Evolutionary conservation across 1,284 basidiomycete genomes (phyloP).

Genomic region (Fomitopsis betulina): DNA sequence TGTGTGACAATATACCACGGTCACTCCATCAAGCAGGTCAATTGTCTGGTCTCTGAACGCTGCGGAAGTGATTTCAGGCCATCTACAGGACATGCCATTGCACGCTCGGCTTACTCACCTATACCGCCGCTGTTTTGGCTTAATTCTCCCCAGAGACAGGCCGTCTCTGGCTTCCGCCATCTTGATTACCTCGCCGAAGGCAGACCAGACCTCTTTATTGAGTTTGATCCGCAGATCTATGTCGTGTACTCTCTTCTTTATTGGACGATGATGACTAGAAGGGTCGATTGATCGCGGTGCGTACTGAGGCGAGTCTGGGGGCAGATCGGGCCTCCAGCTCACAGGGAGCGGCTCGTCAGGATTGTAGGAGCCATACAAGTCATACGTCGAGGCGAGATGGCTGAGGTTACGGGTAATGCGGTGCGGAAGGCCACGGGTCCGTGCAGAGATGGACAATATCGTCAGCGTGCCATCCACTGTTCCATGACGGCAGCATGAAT

Average conservation of each 20-base stretch:
- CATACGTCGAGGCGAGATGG: constrained; percentile 11
- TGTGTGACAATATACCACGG: background rate
- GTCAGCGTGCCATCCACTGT: constrained; percentile 55
- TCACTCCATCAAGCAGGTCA: background rate
- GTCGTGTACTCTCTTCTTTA: constrained; percentile 1
- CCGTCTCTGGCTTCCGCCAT: constrained; percentile 47
- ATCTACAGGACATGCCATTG: background rate
- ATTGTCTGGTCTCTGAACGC: background rate
- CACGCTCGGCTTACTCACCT: background rate
- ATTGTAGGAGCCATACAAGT: constrained; percentile 15
- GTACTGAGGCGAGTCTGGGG: constrained; percentile 11
- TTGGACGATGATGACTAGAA: background rate
- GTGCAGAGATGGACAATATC: constrained; percentile 50
- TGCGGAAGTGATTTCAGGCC: background rate
- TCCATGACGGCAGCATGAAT: background rate
- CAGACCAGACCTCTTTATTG: constrained; percentile 30
- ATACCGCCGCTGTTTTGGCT: constrained; percentile 7
- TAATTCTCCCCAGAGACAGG: constrained; percentile 37
- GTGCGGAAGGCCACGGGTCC: constrained; percentile 59
- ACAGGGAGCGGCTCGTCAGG: background rate
- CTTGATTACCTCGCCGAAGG: constrained; percentile 41
- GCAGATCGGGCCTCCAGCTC: constrained; percentile 43
- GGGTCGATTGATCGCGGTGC: background rate
- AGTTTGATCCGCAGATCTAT: constrained; percentile 14
- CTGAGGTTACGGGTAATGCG: constrained; percentile 46